These are phyloP conservation scores for Xerocomus nothofagi DNA, from an alignment of 1,284 basidiomycete genomes.

Conservation along the genomic window DNA sequence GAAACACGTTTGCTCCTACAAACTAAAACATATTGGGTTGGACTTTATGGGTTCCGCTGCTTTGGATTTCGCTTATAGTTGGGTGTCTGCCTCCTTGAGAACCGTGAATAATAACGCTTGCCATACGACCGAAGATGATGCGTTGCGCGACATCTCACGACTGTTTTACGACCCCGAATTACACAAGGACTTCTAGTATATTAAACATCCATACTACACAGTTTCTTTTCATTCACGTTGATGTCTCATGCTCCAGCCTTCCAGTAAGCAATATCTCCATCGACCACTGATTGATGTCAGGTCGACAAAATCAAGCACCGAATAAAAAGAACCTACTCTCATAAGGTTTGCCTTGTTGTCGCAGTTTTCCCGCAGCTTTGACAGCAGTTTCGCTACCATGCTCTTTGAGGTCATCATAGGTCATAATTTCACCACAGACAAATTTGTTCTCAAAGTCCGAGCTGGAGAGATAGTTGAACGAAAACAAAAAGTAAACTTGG, in stretches of 20 bases:
- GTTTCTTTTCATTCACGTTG: neutral
- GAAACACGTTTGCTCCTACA: neutral
- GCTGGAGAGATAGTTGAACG: slow-evolving; percentile 38
- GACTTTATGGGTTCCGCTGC: neutral
- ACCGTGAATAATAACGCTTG: neutral
- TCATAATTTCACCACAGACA: slow-evolving; percentile 99
- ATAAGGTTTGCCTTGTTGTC: slow-evolving; percentile 97
- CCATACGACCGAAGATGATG: neutral
- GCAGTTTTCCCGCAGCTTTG: slow-evolving; percentile 93
- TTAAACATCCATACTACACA: slow-evolving; percentile 10
- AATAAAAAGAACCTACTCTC: slow-evolving; percentile 60
- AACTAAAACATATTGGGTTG: neutral
- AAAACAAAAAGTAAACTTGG: slow-evolving; percentile 12
- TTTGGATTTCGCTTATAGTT: too few relatives aligned
- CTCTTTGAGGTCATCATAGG: slow-evolving; percentile 89
- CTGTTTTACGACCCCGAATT: slow-evolving; percentile 3
- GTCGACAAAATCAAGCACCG: slow-evolving; percentile 1
- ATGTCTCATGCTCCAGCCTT: slow-evolving; percentile 58
- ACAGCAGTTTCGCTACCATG: slow-evolving; percentile 88
- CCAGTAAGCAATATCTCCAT: slow-evolving; percentile 86
- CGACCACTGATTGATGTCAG: slow-evolving; percentile 55
- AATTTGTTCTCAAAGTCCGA: slow-evolving; percentile 98
- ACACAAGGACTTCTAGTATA: slow-evolving; percentile 23
- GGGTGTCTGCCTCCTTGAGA: neutral
- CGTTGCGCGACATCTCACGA: neutral